These are phyloP conservation scores for Fusarium lateritium DNA, from an alignment of 2,329 filamentous ascomycete species.

Conservation along the genomic window DNA sequence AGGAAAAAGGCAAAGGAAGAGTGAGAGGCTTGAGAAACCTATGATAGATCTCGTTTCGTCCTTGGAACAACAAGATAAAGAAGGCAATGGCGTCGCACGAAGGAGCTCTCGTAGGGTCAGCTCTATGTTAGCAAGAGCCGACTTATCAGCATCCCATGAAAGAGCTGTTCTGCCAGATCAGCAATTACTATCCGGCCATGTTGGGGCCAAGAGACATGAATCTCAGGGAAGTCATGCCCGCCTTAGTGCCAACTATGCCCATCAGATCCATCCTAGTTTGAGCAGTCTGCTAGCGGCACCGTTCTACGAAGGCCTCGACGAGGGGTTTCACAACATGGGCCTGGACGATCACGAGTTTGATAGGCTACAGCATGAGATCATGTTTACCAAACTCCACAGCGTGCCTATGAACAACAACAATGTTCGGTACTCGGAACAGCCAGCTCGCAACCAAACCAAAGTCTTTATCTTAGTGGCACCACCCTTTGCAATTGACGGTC, in stretches of 20 bases:
- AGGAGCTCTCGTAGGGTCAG: slow-evolving; percentile 85
- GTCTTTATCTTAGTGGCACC: slow-evolving; percentile 78
- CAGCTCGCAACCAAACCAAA: slow-evolving; percentile 68
- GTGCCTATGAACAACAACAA: slow-evolving; percentile 74
- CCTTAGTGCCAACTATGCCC: slow-evolving; percentile 60
- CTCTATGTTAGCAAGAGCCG: slow-evolving; percentile 88
- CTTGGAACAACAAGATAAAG: slow-evolving; percentile 76
- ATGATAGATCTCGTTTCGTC: slow-evolving; percentile 78
- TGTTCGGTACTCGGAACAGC: slow-evolving; percentile 70
- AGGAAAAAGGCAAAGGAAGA: slow-evolving; percentile 68
- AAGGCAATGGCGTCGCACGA: slow-evolving; percentile 66
- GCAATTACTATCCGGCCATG: slow-evolving; percentile 58
- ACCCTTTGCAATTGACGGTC: slow-evolving; percentile 67
- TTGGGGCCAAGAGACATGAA: slow-evolving; percentile 74
- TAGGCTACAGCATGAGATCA: slow-evolving; percentile 79
- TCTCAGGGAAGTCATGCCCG: slow-evolving; percentile 71
- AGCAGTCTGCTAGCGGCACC: slow-evolving; percentile 78
- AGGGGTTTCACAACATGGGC: slow-evolving; percentile 80
- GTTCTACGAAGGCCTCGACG: slow-evolving; percentile 78
- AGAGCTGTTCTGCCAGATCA: slow-evolving; percentile 83
- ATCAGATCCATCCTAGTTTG: slow-evolving; percentile 65
- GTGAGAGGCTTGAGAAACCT: slow-evolving; percentile 65
- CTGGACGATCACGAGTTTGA: slow-evolving; percentile 81
- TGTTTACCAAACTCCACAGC: slow-evolving; percentile 79
- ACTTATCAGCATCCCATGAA: slow-evolving; percentile 88